Conservation (phyloP, 2,329 filamentous ascomycete genomes). For the Alternaria sp. region DNA sequence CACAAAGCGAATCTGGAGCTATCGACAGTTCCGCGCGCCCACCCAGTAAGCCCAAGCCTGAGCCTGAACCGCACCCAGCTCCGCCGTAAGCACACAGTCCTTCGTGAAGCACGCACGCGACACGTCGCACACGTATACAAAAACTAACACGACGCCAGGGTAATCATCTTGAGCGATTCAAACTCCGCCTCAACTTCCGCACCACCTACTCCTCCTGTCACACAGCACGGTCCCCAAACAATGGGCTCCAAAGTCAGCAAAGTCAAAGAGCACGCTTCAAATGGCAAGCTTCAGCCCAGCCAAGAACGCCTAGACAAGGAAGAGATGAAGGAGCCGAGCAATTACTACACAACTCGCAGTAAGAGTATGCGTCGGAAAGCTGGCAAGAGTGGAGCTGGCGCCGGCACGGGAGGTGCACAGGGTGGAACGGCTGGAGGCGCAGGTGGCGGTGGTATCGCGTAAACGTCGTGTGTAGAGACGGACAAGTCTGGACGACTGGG, state of each 20-base stretch:
- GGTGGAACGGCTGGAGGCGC: conserved; percentile 11
- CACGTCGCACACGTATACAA: not conserved
- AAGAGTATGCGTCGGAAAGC: conserved; percentile 48
- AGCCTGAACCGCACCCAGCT: conserved; percentile 28
- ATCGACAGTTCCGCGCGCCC: not conserved
- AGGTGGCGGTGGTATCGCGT: conserved; percentile 18
- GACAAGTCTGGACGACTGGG: not conserved
- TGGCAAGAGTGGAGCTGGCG: conserved; percentile 23
- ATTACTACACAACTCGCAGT: conserved; percentile 46
- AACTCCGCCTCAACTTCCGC: not conserved
- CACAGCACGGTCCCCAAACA: conserved; percentile 1
- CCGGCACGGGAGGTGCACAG: conserved; percentile 15
- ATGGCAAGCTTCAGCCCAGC: conserved; percentile 40
- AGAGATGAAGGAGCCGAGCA: conserved; percentile 48
- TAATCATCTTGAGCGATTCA: conserved; percentile 32
- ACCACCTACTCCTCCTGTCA: not conserved
- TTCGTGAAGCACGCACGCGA: conserved; percentile 1
- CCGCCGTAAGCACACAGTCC: conserved; percentile 23
- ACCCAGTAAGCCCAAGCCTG: conserved; percentile 19
- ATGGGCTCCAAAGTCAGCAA: conserved; percentile 48
- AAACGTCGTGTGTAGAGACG: not conserved
- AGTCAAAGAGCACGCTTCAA: conserved; percentile 21
- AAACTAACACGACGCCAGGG: conserved; percentile 14
- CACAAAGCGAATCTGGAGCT: conserved; percentile 5
- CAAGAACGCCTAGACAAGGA: conserved; percentile 40